These are phyloP conservation scores for Biancaea sappan DNA, from an alignment of 306 rosid genomes.

Conservation along the genomic window DNA sequence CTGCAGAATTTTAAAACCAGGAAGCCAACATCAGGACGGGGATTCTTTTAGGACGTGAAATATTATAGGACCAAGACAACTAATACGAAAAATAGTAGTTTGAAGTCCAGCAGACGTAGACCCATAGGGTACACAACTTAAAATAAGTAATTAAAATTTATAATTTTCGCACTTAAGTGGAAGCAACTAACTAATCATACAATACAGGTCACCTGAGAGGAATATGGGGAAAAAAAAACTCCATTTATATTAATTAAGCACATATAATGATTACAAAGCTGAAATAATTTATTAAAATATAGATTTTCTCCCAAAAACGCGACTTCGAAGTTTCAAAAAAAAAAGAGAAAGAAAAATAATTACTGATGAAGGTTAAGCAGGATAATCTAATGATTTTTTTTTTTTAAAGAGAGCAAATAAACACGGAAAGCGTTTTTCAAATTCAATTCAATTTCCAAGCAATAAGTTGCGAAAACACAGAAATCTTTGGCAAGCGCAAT, in stretches of 20 bases:
- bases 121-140: not conserved
- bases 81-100: not conserved
- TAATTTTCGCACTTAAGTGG: not conserved
- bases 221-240: too few relatives aligned
- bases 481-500: not conserved
- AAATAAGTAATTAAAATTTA: not conserved
- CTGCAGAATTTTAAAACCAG: slow-evolving; percentile 43
- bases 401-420: not conserved
- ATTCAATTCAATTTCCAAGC: too few relatives aligned
- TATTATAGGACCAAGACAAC: not conserved
- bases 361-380: not conserved
- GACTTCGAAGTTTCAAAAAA: not conserved
- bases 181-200: not conserved
- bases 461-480: too few relatives aligned
- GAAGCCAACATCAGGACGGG: not conserved
- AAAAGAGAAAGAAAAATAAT: too few relatives aligned
- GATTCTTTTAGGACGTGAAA: not conserved
- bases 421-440: not conserved
- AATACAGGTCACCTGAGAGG: too few relatives aligned
- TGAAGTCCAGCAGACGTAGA: not conserved
- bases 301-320: too few relatives aligned
- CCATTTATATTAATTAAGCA: too few relatives aligned
- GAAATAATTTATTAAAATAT: not conserved
- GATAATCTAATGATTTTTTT: not conserved
- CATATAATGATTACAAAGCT: not conserved